Evolutionary conservation across 768 basidiomycete species (phyloP).

Genomic region (Thelephora ganbajun): DNA sequence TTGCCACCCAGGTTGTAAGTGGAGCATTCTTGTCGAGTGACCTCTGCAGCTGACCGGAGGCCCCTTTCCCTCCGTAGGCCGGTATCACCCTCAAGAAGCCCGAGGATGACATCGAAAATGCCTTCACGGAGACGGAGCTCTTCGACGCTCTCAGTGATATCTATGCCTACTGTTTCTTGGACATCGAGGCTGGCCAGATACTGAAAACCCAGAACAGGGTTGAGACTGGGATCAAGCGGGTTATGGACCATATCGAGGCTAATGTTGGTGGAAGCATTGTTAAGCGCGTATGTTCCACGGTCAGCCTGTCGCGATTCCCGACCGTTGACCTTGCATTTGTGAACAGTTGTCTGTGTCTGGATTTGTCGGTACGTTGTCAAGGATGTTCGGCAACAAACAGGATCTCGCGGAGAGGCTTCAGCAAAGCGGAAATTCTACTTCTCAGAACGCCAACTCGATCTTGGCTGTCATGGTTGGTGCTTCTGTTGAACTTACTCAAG

Average conservation of each 20-base stretch:
- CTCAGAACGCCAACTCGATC: conserved; percentile 54
- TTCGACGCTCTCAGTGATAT: conserved; percentile 55
- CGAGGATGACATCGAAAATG: conserved; percentile 34
- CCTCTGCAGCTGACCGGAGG: conserved; percentile 1
- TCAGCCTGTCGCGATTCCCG: neutral
- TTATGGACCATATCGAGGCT: conserved; percentile 43
- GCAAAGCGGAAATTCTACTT: conserved; percentile 38
- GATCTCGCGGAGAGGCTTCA: conserved; percentile 44
- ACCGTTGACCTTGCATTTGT: neutral
- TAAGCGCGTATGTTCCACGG: neutral
- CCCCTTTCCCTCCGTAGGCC: conserved; percentile 27
- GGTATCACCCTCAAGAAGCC: conserved; percentile 54
- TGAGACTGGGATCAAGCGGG: conserved; percentile 34
- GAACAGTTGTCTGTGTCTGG: conserved; percentile 20
- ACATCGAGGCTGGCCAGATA: conserved; percentile 44
- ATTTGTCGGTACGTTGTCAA: conserved; percentile 31
- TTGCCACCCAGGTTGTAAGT: conserved; percentile 52
- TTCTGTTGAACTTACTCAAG: conserved; percentile 56
- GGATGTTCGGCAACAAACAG: conserved; percentile 31
- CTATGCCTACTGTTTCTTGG: conserved; percentile 66
- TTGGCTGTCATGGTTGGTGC: conserved; percentile 57
- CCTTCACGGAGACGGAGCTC: conserved; percentile 47
- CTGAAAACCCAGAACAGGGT: conserved; percentile 41
- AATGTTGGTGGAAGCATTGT: conserved; percentile 30
- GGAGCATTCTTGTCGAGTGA: neutral